Conservation (phyloP, 768 basidiomycete genomes). For the Tricholoma saponaceum region DNA sequence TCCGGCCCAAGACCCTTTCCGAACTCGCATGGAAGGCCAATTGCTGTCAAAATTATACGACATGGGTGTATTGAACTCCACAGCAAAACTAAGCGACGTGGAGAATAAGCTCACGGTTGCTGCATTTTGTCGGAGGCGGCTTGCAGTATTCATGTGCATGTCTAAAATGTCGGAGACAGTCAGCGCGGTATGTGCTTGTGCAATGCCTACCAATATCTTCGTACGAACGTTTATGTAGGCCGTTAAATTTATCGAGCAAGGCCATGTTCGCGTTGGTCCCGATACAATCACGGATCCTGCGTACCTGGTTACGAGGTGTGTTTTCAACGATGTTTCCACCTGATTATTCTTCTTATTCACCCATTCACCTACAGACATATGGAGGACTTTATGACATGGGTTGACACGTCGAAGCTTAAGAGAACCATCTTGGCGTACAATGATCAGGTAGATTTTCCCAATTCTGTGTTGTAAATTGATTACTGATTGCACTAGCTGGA, state of each 20-base stretch:
- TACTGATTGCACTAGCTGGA: constrained; percentile 57
- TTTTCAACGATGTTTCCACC: neutral
- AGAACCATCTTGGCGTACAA: constrained; percentile 95
- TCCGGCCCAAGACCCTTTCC: constrained; percentile 85
- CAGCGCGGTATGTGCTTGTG: constrained; percentile 65
- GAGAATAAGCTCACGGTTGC: constrained; percentile 97
- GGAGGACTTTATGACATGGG: constrained; percentile 99
- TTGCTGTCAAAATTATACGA: constrained; percentile 95
- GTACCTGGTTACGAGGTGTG: constrained; percentile 84
- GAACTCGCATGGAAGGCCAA: constrained; percentile 78
- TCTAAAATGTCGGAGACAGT: constrained; percentile 96
- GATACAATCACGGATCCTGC: constrained; percentile 96
- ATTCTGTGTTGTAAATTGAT: constrained; percentile 10
- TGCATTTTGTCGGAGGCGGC: constrained; percentile 85
- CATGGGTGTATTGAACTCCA: constrained; percentile 85
- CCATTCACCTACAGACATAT: constrained; percentile 73
- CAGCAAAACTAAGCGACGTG: constrained; percentile 88
- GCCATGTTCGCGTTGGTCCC: constrained; percentile 95
- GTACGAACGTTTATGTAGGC: constrained; percentile 49
- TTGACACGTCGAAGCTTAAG: constrained; percentile 96
- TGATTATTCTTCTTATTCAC: constrained; percentile 2
- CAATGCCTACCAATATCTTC: constrained; percentile 2
- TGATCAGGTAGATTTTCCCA: constrained; percentile 62
- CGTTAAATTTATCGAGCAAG: constrained; percentile 96
- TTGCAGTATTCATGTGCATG: constrained; percentile 91